Percentiles rank a stretch among this genome's conserved stretches.
phyloP scores from a whole-genome alignment of 2,329 filamentous ascomycete species.

The Cladorrhinum sp. region DNA sequence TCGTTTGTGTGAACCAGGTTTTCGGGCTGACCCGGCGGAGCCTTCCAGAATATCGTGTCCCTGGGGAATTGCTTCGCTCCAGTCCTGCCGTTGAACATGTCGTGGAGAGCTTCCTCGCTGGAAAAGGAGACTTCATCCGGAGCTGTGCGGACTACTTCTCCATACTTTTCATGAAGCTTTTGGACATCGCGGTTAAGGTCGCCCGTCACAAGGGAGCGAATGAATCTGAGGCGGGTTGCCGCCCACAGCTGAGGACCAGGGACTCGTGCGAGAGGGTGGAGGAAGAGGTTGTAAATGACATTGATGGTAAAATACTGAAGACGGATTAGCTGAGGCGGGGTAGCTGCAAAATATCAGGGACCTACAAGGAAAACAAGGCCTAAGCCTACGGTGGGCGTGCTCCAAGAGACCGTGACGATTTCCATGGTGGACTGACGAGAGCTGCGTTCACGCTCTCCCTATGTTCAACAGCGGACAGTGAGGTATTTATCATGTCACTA shows the following conservation, averaged over 20 bases:
- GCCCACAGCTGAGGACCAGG: background rate
- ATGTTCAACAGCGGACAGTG: background rate
- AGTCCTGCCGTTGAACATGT: background rate
- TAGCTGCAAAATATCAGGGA: background rate
- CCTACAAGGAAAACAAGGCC: background rate
- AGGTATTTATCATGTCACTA: background rate
- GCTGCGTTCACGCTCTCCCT: background rate
- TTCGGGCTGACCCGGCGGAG: background rate
- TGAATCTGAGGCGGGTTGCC: background rate
- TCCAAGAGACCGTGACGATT: background rate
- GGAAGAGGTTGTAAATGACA: background rate
- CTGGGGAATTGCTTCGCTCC: background rate
- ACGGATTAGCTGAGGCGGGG: no score
- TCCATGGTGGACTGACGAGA: background rate
- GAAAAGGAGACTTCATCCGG: background rate
- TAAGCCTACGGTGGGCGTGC: background rate
- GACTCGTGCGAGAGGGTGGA: slow-evolving; percentile 2
- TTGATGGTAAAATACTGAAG: background rate
- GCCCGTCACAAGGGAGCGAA: background rate
- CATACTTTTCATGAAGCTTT: background rate
- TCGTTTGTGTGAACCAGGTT: background rate
- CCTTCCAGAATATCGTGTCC: background rate
- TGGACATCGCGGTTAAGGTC: background rate
- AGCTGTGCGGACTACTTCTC: background rate
- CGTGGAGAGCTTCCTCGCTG: background rate